Conservation (phyloP, 1,284 basidiomycete genomes). For the Xanthoconium separans region DNA sequence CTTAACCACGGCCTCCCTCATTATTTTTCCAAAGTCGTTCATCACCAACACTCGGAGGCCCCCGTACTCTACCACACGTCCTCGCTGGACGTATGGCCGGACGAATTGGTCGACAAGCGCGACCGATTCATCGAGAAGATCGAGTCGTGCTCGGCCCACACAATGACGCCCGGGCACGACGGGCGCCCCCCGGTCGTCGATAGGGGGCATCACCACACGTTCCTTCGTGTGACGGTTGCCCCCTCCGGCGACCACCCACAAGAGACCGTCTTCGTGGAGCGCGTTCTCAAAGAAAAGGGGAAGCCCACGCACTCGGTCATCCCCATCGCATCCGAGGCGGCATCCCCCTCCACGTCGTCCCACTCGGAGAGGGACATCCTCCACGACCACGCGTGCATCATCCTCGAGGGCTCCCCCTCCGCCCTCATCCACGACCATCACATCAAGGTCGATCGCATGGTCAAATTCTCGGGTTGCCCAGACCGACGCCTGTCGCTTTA, state of each 20-base stretch:
- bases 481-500: slow-evolving; percentile 5
- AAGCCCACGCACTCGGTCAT: slow-evolving; percentile 2
- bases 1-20: background rate
- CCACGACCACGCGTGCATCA: slow-evolving; percentile 11
- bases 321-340: background rate
- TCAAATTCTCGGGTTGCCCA: background rate
- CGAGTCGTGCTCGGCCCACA: slow-evolving; percentile 7
- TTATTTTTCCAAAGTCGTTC: slow-evolving; percentile 3
- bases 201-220: slow-evolving; percentile 4
- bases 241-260: background rate
- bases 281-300: background rate
- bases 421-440: slow-evolving; percentile 4
- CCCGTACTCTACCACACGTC: slow-evolving; percentile 6
- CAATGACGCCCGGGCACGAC: background rate
- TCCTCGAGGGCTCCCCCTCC: slow-evolving; percentile 3
- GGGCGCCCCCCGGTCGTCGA: background rate
- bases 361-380: background rate
- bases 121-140: slow-evolving; percentile 7
- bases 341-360: too few relatives aligned
- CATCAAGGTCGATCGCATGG: background rate
- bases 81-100: slow-evolving; percentile 9
- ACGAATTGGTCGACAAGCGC: background rate
- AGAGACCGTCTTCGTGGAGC: slow-evolving; percentile 8
- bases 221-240: slow-evolving; percentile 6
- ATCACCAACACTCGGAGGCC: background rate